Evolutionary conservation across 2,329 filamentous ascomycete genomes (phyloP).

Genomic region (Amphichorda felina): DNA sequence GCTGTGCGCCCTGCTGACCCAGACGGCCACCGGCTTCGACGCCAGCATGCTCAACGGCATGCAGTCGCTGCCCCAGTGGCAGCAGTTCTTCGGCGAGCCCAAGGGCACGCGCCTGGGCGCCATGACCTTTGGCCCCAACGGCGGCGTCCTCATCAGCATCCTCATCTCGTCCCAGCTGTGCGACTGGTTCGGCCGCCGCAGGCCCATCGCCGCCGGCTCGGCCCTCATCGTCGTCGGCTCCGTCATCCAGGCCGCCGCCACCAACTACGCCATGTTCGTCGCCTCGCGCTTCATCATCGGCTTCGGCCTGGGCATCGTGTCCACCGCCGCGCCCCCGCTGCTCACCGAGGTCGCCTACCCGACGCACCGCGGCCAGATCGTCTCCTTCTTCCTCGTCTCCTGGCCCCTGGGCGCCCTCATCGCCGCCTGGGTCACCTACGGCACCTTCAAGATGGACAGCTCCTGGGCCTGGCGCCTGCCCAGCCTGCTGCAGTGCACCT

Average conservation of each 20-base stretch:
- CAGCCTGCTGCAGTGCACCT: slow-evolving; percentile 35
- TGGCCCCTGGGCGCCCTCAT: slow-evolving; percentile 8
- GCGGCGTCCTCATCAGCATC: slow-evolving; percentile 20
- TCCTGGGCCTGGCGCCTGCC: slow-evolving; percentile 42
- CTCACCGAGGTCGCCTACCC: slow-evolving; percentile 20
- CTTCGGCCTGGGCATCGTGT: slow-evolving; percentile 12
- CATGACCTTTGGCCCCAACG: slow-evolving; percentile 17
- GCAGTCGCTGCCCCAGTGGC: slow-evolving; percentile 25
- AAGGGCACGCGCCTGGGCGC: slow-evolving; percentile 15
- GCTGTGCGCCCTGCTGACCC: slow-evolving; percentile 16
- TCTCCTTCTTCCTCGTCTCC: slow-evolving; percentile 31
- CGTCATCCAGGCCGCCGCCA: slow-evolving; percentile 15
- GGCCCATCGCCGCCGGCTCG: slow-evolving; percentile 19
- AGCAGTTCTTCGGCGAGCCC: slow-evolving; percentile 22
- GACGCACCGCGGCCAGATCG: slow-evolving; percentile 18
- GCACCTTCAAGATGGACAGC: slow-evolving; percentile 11
- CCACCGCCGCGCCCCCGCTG: slow-evolving; percentile 14
- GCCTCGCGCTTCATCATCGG: slow-evolving; percentile 16
- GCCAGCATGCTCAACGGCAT: slow-evolving; percentile 21
- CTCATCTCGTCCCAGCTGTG: slow-evolving; percentile 19
- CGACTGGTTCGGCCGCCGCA: slow-evolving; percentile 24
- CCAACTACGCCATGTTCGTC: slow-evolving; percentile 25
- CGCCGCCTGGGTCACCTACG: slow-evolving; percentile 20
- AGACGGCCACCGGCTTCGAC: slow-evolving; percentile 19
- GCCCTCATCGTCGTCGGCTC: slow-evolving; percentile 8